Base-by-base conservation (phyloP, 495 filamentous ascomycete species). In the Penicillium canescens region DNA sequence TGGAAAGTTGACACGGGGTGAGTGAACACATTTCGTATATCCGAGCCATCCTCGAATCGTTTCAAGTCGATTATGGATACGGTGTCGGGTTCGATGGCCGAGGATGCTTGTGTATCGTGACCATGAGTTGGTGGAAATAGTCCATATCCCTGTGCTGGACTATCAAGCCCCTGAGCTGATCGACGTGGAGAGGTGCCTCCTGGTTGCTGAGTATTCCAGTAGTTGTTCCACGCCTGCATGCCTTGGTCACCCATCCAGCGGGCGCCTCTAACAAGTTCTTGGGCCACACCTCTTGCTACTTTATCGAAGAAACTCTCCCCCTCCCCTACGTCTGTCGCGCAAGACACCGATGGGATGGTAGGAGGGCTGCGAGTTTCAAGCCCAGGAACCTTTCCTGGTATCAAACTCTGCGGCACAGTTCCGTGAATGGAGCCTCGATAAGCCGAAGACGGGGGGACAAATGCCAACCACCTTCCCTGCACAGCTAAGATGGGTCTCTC, bases 171-270 rank as follows among this genome's bases (percentile, higher is more conserved):
- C 24, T 62, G 67, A 20, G 36, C 57, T 33, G 65, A 62, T 35
- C 66, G 67, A n/a, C 61, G 67, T 11, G 62, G 46, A 12, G 56
- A 56, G 13, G 58, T 50, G 16, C 59, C 68, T 18, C 65, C 60
- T 12, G 63, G n/a, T 54, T 82, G 78, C 43, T 76, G 76, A 54
- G 84, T 86, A 50, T 87, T 89, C 88, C 90, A 94, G 69, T 98
- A 97, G 59, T 78, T 90, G 58, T 91, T 92, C 84, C 91, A 95
- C 0, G 86, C 87, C 59, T 95, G 91, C 56, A 87, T 78, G 5
- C 92, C 88, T 56, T 95, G 89, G 59, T 89, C 91, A 6, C 88
- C 88, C 65, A 94, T 84, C 87, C 89, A 96, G 55, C 85, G 87
- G 16, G 91, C 91, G 21, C 90, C 88, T 59, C 87, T 87, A 46